Conservation (phyloP, 306 rosid genomes). For the Sindora glabra region DNA sequence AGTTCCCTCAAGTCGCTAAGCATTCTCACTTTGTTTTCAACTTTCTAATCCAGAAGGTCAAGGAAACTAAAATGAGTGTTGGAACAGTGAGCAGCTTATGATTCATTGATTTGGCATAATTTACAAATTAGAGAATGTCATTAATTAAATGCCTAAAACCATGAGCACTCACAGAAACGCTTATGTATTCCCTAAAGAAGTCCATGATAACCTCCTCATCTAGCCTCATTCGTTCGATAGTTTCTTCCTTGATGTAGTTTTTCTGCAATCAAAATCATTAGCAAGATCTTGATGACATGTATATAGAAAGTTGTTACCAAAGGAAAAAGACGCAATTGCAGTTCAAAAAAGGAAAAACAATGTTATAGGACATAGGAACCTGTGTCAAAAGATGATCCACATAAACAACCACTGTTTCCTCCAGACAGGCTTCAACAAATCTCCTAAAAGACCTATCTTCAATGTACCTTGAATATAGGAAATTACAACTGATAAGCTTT, state of each 20-base stretch:
- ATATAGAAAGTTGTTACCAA: conserved; percentile 9
- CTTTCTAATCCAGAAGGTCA: conserved; percentile 54
- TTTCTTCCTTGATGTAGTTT: conserved; percentile 86
- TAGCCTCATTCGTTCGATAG: conserved; percentile 91
- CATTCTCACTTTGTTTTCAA: conserved; percentile 71
- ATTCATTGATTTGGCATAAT: conserved; percentile 1
- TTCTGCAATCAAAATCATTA: conserved; percentile 43
- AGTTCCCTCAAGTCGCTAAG: conserved; percentile 87
- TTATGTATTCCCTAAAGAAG: conserved; percentile 86
- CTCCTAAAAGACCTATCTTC: conserved; percentile 97
- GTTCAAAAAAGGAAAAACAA: neutral
- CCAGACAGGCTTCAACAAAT: conserved; percentile 98
- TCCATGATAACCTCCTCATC: conserved; percentile 98
- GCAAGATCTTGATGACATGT: conserved; percentile 1
- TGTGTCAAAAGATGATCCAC: conserved; percentile 88
- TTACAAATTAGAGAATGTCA: neutral
- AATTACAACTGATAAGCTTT: conserved; percentile 20
- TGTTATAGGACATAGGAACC: conserved; percentile 31
- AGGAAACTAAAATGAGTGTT: conserved; percentile 11
- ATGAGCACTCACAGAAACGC: conserved; percentile 62
- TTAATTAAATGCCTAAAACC: neutral
- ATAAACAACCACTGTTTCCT: conserved; percentile 81
- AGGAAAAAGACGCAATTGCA: conserved; percentile 5
- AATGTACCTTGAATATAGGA: conserved; percentile 59
- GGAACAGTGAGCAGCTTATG: neutral